Conservation (phyloP, 768 basidiomycete species). For the Dacryopinax primogenitus region DNA sequence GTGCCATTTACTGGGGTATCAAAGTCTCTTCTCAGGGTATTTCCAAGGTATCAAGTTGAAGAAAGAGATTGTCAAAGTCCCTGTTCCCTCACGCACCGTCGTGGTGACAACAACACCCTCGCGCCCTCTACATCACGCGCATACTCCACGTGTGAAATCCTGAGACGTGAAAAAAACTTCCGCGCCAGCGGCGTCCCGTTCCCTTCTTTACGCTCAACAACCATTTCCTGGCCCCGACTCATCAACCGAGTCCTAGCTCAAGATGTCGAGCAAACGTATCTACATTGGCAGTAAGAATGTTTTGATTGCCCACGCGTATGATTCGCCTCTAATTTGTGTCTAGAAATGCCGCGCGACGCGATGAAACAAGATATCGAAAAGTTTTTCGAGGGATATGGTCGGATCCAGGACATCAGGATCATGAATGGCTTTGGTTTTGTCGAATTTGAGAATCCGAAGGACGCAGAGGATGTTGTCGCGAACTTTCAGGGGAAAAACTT, state of each 20-base stretch:
- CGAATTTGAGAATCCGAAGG: constrained; percentile 86
- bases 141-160: background rate
- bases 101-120: background rate
- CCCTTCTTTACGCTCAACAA: background rate
- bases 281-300: background rate
- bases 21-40: background rate
- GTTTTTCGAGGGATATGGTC: constrained; percentile 82
- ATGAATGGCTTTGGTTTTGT: constrained; percentile 98
- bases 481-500: constrained; percentile 81
- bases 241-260: background rate
- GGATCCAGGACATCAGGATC: constrained; percentile 79
- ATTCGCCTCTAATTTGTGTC: background rate
- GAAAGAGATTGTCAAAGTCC: background rate
- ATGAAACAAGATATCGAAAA: constrained; percentile 75
- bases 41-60: background rate
- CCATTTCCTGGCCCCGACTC: background rate
- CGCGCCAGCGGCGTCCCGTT: background rate
- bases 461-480: constrained; percentile 85
- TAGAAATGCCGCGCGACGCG: constrained; percentile 35
- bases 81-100: too few species aligned
- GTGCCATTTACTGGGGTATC: background rate
- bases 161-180: background rate
- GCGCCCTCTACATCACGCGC: too few species aligned
- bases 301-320: background rate
- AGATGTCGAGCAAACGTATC: background rate